Conservation (phyloP, 2,329 filamentous ascomycete genomes). For the Apiospora phragmitis region DNA sequence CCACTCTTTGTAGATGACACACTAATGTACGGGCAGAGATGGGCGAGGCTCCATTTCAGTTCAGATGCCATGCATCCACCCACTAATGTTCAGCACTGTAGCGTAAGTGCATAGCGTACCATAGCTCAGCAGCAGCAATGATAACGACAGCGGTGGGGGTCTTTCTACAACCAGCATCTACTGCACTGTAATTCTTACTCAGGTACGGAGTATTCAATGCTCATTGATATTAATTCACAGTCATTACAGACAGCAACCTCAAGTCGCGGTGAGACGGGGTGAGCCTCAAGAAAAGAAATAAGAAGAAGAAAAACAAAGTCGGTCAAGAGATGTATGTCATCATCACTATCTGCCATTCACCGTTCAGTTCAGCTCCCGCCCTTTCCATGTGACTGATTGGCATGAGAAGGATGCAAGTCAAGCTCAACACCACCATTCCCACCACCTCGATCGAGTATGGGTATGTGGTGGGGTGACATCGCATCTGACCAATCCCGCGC, state of each 20-base stretch:
- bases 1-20: no score
- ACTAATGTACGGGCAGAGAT: background rate
- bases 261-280: background rate
- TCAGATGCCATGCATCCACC: background rate
- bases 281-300: background rate
- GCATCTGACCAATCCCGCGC: slow-evolving; percentile 3
- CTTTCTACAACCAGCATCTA: background rate
- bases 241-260: background rate
- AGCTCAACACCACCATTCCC: background rate
- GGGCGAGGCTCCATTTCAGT: background rate
- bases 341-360: background rate
- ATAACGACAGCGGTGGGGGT: background rate
- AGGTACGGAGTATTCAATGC: no score
- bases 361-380: background rate
- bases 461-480: slow-evolving; percentile 1
- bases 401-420: background rate
- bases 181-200: background rate
- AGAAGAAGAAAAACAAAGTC: background rate
- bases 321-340: background rate
- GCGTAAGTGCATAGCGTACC: no score
- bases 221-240: background rate
- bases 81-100: background rate
- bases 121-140: background rate
- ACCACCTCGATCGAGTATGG: background rate
- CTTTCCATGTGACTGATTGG: slow-evolving; percentile 1